Conservation (phyloP, 2,329 filamentous ascomycete genomes). For the Alternaria ventricosa region DNA sequence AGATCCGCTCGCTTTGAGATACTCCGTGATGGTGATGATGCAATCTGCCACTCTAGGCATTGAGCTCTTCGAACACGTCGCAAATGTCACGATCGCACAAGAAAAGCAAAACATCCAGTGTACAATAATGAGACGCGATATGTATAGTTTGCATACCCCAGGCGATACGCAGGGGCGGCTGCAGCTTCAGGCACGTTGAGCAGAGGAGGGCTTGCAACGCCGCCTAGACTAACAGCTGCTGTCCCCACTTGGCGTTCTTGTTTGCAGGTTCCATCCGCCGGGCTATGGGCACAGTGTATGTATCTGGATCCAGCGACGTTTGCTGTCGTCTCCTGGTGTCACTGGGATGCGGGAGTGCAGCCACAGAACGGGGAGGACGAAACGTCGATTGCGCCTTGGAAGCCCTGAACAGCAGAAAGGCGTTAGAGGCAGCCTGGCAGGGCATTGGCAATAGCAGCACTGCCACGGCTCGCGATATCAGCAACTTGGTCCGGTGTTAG, state of each 20-base stretch:
- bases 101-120: background rate
- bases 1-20: background rate
- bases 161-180: background rate
- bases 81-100: background rate
- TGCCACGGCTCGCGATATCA: slow-evolving; percentile 41
- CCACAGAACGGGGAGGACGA: background rate
- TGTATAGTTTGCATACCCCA: background rate
- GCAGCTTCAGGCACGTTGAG: background rate
- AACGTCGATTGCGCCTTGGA: background rate
- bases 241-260: slow-evolving; percentile 11
- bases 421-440: slow-evolving; percentile 6
- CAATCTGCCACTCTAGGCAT: background rate
- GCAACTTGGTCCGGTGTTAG: slow-evolving; percentile 31
- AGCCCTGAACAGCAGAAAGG: background rate
- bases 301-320: background rate
- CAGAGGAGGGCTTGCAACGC: slow-evolving; percentile 12
- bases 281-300: slow-evolving; percentile 1
- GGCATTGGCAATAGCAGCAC: slow-evolving; percentile 23
- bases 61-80: background rate
- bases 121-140: background rate
- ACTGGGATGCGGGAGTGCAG: background rate
- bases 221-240: slow-evolving; percentile 6
- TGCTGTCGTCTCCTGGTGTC: background rate
- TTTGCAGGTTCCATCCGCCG: slow-evolving; percentile 2
- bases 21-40: background rate